A percentile compares a stretch with the other conserved stretches of the same genome.
Conservation (phyloP, 2,329 filamentous ascomycete species). For the Zarea fungicola region DNA sequence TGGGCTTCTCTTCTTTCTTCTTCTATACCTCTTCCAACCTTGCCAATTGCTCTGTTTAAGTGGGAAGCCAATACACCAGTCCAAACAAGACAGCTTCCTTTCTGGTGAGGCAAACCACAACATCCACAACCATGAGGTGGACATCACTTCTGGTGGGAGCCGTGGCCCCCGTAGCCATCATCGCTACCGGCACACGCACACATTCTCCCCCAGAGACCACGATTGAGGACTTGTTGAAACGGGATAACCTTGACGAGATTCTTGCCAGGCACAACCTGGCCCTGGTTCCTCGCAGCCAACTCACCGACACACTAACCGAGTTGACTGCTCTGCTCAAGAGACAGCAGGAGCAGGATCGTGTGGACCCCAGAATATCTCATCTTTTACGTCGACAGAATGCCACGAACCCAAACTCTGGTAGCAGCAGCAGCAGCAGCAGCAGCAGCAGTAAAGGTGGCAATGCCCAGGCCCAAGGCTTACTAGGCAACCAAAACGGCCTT, state of each 20-base stretch:
- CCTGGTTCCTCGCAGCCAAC: slow-evolving; percentile 39
- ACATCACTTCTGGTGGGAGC: slow-evolving; percentile 29
- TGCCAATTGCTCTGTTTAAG: slow-evolving; percentile 10
- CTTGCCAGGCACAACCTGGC: slow-evolving; percentile 40
- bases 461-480: too few species aligned
- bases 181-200: slow-evolving; percentile 23
- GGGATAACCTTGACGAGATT: slow-evolving; percentile 37
- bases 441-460: slow-evolving; percentile 16
- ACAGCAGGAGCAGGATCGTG: slow-evolving; percentile 17
- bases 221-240: slow-evolving; percentile 36
- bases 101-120: slow-evolving; percentile 11
- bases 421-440: neutral
- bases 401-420: slow-evolving; percentile 13
- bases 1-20: slow-evolving; percentile 4
- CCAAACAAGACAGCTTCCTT: slow-evolving; percentile 11
- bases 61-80: slow-evolving; percentile 12
- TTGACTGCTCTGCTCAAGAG: slow-evolving; percentile 36
- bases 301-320: slow-evolving; percentile 39
- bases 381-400: slow-evolving; percentile 10
- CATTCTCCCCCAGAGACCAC: slow-evolving; percentile 29
- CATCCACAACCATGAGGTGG: slow-evolving; percentile 30
- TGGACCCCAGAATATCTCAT: slow-evolving; percentile 9
- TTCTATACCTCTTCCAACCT: slow-evolving; percentile 7
- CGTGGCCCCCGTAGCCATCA: slow-evolving; percentile 28
- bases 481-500: slow-evolving; percentile 10